Conservation (phyloP, 116 monocot genomes). For the Posidonia oceanica region DNA sequence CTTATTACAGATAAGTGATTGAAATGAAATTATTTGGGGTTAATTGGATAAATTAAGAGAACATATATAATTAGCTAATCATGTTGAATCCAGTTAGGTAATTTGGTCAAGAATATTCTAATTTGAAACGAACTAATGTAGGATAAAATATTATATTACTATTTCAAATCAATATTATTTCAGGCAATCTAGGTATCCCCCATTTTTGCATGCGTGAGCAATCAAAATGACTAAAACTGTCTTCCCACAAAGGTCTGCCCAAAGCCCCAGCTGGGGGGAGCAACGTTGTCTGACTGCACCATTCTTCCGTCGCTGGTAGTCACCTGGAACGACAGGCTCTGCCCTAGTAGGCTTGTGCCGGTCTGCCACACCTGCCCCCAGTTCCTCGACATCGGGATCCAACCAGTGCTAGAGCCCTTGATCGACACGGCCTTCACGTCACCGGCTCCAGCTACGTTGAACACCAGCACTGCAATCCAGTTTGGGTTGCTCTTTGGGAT, state of each 20-base stretch:
- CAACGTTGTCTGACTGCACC: constrained; percentile 6
- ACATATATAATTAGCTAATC: too few species aligned
- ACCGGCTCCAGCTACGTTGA: constrained; percentile 20
- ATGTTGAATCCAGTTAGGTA: too few species aligned
- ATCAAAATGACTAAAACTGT: too few species aligned
- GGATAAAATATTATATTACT: too few species aligned
- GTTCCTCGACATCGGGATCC: constrained; percentile 17
- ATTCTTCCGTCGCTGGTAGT: constrained; percentile 22
- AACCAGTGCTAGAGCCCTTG: constrained; percentile 8
- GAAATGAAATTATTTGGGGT: too few species aligned
- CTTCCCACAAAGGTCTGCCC: constrained; percentile 15
- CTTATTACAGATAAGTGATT: too few species aligned
- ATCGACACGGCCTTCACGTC: constrained; percentile 10
- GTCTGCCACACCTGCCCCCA: constrained; percentile 28
- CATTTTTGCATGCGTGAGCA: too few species aligned
- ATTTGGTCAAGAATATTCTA: too few species aligned
- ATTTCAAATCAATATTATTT: too few species aligned
- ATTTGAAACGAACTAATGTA: too few species aligned
- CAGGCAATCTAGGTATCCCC: too few species aligned
- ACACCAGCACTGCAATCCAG: constrained; percentile 11
- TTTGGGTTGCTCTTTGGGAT: neutral
- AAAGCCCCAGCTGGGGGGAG: constrained; percentile 7
- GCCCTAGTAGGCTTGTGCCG: neutral
- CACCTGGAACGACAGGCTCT: constrained; percentile 20
- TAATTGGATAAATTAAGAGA: too few species aligned